Base-by-base conservation (phyloP, 345 rosid genomes). In the Populus ilicifolia region DNA sequence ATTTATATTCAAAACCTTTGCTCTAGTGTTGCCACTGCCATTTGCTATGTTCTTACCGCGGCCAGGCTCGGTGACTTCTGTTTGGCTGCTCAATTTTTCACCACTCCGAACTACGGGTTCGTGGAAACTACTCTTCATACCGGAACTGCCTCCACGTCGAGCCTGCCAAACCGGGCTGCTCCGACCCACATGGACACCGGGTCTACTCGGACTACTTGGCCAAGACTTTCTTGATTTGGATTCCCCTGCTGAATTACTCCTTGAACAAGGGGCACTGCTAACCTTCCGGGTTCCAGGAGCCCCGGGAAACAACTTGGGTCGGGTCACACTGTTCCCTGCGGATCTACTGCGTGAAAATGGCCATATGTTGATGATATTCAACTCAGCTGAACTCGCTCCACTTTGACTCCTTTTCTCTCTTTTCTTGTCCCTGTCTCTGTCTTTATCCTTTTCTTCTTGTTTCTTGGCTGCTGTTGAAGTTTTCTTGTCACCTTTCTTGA, bases 271-370 rank as follows among this genome's bases (percentile, higher is more conserved):
- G 41, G 97, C 97, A 70, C 97, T 91, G 48, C 92, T 92, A 29
- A 80, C 91, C 87, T 89, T 92, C 67, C 95, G 86, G 69, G 85
- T 30, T 27, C 67, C 84, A n/a, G 88, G 86, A 78, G 84, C 78
- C 43, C 86, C 85, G 5, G 88, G 36, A 0, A 79, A 64, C 82
- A 86, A 69, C 73, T 86, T 86, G 59, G 92, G 89, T 76, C 97
- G 86, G 79, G 80, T 71, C 69, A 69, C 89, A 50, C 84, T 64
- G 81, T 84, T 93, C 1, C 94, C 95, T 1, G 91, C 90, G 84
- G 97, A 93, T 87, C 94, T 93, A 75, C 95, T 93, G 79, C 95
- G 80, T 20, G 95, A 88, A 80, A 93, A 93, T 17, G 94, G 95
- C 97, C 97, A 93, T 33, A 93, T 81, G 82, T 93, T 87, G 67